Conservation (phyloP, 371 early-diverging fungal species). For the Rhizopus stolonifer region DNA sequence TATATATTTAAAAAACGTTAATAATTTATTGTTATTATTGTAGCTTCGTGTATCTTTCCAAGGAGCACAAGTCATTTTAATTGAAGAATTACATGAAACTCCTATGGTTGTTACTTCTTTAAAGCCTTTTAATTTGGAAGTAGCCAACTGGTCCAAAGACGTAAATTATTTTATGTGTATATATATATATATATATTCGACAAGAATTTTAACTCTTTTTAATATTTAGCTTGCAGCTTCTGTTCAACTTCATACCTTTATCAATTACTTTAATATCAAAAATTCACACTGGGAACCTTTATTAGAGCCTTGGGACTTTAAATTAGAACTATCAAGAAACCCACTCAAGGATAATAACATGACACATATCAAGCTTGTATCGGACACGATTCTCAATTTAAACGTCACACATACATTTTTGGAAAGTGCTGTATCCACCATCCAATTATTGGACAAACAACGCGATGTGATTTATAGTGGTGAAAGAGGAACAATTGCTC, state of each 20-base stretch:
- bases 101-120: constrained; percentile 89
- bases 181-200: background rate
- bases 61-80: constrained; percentile 81
- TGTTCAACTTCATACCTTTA: constrained; percentile 67
- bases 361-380: constrained; percentile 61
- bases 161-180: constrained; percentile 21
- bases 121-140: constrained; percentile 74
- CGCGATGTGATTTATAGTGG: constrained; percentile 34
- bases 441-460: constrained; percentile 51
- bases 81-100: constrained; percentile 89
- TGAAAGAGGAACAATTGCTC: constrained; percentile 57
- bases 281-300: constrained; percentile 99
- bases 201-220: background rate
- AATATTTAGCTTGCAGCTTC: constrained; percentile 74
- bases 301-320: constrained; percentile 88
- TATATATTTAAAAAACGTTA: no score
- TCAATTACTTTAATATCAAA: constrained; percentile 92
- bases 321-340: constrained; percentile 44
- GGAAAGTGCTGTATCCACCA: constrained; percentile 74
- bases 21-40: no score
- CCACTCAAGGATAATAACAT: constrained; percentile 21
- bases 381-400: constrained; percentile 80
- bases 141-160: constrained; percentile 85
- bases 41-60: constrained; percentile 63
- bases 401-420: constrained; percentile 87